Evolutionary conservation across 148 eudicot genomes (phyloP), one percentile per base, ranked within the genome.

Genomic region (Camellia sinensis): DNA sequence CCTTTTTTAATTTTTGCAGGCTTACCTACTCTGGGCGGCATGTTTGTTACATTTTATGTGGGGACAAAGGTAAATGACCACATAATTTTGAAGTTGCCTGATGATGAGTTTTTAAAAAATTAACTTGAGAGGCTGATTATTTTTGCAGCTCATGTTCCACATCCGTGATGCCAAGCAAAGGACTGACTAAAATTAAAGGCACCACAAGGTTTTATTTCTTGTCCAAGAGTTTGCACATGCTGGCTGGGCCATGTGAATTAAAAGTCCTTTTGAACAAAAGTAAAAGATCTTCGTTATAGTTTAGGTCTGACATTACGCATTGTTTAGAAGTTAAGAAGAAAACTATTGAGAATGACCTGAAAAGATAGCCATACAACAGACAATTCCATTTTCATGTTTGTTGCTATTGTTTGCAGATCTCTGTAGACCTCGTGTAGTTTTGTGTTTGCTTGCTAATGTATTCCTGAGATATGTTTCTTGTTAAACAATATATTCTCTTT

Each of bases 111-210:
- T 64, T 65, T 29, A 29, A 69, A 74, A 54, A 70, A 76, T 75
- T 69, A 75, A 71, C 67, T 56, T 60, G 22, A 74, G 67, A 43
- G 48, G 48, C 72, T 73, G 60, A 18, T 75, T 75, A 3, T 7
- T 79, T 79, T 81, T 87, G 89, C 95, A 94, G 98, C 94, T 94
- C 76, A 95, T 95, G 98, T 88, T 95, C 80, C 89, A 93, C 72
- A 92, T 95, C 60, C 85, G 88, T 82, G 94, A 89, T 75, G 82
- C 87, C 77, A 86, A 91, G 82, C 86, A 90, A 83, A 77, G 88
- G 77, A 82, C 70, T 13, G 80, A 68, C 71, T 71, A 67, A 48
- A 69, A 77, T 67, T 59, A 65, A 2, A 6, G 72, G 73, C 61
- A 68, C 21, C 10, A 22, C 46, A 71, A 59, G 81, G 75, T 83